These are phyloP conservation scores for Coemansia sp. DNA, from an alignment of 192 early-diverging fungal genomes.

Conservation along the genomic window DNA sequence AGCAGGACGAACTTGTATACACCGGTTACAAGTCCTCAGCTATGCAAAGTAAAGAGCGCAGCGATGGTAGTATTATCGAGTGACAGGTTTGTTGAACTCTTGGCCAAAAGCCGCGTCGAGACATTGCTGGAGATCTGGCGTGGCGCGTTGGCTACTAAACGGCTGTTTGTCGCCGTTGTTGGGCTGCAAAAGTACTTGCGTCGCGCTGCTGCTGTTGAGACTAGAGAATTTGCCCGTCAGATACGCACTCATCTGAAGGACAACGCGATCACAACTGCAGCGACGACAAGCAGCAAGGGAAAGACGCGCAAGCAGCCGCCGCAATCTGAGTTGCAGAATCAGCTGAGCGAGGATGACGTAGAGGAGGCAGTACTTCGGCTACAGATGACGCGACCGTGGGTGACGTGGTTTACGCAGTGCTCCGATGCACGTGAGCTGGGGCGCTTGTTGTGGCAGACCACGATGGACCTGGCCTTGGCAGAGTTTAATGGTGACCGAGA, in stretches of 20 bases:
- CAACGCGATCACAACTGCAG: neutral
- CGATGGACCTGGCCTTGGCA: constrained; percentile 26
- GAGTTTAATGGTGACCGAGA: constrained; percentile 9
- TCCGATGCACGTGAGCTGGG: constrained; percentile 18
- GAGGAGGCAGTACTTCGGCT: constrained; percentile 25
- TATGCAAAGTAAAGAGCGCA: neutral
- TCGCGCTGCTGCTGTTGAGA: constrained; percentile 10
- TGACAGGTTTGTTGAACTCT: constrained; percentile 15
- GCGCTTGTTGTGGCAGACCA: constrained; percentile 33
- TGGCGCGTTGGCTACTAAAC: constrained; percentile 17
- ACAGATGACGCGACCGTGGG: constrained; percentile 36
- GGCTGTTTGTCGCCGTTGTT: constrained; percentile 29
- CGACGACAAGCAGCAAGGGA: neutral
- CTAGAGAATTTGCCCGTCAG: constrained; percentile 40
- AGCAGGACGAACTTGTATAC: constrained; percentile 13
- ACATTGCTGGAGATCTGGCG: constrained; percentile 33
- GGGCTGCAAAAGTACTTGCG: constrained; percentile 27
- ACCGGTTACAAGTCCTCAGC: neutral
- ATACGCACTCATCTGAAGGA: constrained; percentile 30
- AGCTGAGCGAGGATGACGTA: constrained; percentile 9
- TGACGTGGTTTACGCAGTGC: constrained; percentile 39
- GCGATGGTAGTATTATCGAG: constrained; percentile 31
- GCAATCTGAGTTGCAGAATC: neutral
- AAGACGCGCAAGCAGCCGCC: neutral
- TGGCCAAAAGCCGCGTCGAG: constrained; percentile 5